Percentiles rank a stretch among this genome's conserved stretches.
phyloP scores from a whole-genome alignment of 257 asterid genomes.

The Ligustrum vulgare region DNA sequence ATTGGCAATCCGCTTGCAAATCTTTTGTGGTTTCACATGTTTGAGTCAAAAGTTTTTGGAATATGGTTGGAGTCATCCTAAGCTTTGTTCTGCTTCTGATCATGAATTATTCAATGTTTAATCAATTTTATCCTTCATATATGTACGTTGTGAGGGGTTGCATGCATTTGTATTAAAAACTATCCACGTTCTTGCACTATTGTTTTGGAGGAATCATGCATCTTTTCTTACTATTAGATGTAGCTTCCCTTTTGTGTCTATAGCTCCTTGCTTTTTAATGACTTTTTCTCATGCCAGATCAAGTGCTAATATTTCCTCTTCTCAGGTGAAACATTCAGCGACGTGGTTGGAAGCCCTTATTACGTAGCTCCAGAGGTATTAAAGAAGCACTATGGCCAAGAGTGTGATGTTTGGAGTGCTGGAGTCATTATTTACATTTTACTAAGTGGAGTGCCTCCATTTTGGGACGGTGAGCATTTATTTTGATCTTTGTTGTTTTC shows the following conservation, averaged over 20 bases:
- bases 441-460: slow-evolving; percentile 69
- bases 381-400: slow-evolving; percentile 54
- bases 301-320: slow-evolving; percentile 17
- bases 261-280: background rate
- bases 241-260: background rate
- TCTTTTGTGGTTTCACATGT: background rate
- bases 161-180: background rate
- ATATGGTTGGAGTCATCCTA: background rate
- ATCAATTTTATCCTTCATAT: background rate
- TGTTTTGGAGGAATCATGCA: background rate
- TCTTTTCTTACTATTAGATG: background rate
- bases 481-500: background rate
- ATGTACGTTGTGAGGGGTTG: background rate
- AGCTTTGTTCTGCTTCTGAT: slow-evolving; percentile 1
- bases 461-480: slow-evolving; percentile 55
- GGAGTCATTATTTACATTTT: slow-evolving; percentile 67
- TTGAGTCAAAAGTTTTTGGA: background rate
- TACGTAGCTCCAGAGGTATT: slow-evolving; percentile 72
- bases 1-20: background rate
- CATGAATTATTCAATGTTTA: background rate
- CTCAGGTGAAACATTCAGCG: slow-evolving; percentile 53
- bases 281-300: slow-evolving; percentile 16
- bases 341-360: slow-evolving; percentile 75
- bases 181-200: background rate
- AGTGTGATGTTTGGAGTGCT: slow-evolving; percentile 76